Base-by-base conservation (phyloP, 225 moss, liverwort and hornwort genomes). In the Neckera pumila region DNA sequence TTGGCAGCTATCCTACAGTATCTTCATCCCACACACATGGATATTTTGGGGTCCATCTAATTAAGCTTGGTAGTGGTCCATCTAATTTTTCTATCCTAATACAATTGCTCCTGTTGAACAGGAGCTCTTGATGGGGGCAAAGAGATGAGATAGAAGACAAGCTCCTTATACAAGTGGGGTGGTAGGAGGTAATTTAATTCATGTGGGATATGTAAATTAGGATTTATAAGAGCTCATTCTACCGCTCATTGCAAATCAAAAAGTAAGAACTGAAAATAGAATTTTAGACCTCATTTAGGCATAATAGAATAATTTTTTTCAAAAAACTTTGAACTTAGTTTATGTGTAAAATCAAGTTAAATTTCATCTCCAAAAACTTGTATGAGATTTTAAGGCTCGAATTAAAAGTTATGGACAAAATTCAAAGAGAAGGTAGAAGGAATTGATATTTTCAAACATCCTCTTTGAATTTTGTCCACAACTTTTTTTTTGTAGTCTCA, bases 301-400 rank as follows among this genome's bases (percentile, higher is more conserved):
- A 23, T 23, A 4, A 0, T 13, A 38, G 13, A 69, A 13, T 67
- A 6, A 6, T 0, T 38, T 22, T 13, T 38, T 23, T 0, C 0
- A 6, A 22, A 12, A 38, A 21, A 66, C 6, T 20, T 20, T 19
- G 6, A 36, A 21, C 11, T 20, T 2, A 36, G 1, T 36, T 36
- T 2, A 11, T 21, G 17, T n/a, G 0, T 1, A n/a, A n/a, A n/a
- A n/a, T 22, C 12, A 67, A 67, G 22, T 2, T 12, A 12, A 22
- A 5, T 12, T n/a, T n/a, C 7, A 67, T n/a, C 0, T 67, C 1
- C 3, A n/a, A 65, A 36, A 36, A 5, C 5, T 0, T 0, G 3
- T 59, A 38, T n/a, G 22, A 38, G 12, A 38, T 69, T 22, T 38
- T 1, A 13, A 38, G 2, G 22, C 12, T 69, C 12, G 1, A 22